A percentile compares a stretch with the other conserved stretches of the same genome.
These are phyloP conservation scores for Phytophthora pinifolia DNA, from an alignment of 352 stramenopile species.

Conservation along the genomic window DNA sequence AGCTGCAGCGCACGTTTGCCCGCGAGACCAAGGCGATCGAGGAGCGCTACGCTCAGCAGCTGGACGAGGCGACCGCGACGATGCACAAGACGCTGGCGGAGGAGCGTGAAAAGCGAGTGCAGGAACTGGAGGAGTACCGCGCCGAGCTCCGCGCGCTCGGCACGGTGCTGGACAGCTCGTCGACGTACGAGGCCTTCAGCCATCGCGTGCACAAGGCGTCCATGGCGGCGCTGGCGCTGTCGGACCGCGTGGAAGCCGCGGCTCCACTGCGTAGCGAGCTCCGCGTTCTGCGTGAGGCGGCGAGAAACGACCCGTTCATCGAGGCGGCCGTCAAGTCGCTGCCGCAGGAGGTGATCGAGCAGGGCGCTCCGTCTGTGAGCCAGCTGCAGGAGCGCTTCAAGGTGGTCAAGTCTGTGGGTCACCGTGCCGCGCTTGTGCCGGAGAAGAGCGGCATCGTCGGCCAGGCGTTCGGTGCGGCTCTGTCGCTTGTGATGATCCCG, in stretches of 20 bases:
- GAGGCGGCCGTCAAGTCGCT: conserved; percentile 66
- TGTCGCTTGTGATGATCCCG: conserved; percentile 79
- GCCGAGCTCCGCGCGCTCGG: conserved; percentile 67
- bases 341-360: conserved; percentile 53
- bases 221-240: conserved; percentile 73
- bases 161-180: conserved; percentile 68
- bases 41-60: conserved; percentile 44
- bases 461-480: conserved; percentile 65
- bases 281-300: conserved; percentile 63
- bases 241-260: conserved; percentile 78
- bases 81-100: conserved; percentile 59
- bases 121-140: conserved; percentile 67
- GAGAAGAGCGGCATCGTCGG: conserved; percentile 70
- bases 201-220: conserved; percentile 85
- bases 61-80: conserved; percentile 52
- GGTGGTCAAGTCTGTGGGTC: conserved; percentile 71
- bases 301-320: conserved; percentile 75
- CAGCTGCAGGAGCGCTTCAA: conserved; percentile 87
- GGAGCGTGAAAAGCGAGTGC: conserved; percentile 62
- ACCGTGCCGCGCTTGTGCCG: conserved; percentile 66
- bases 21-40: conserved; percentile 68
- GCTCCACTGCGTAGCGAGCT: conserved; percentile 73
- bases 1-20: conserved; percentile 57
- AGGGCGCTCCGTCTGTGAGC: conserved; percentile 68
- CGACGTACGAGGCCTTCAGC: conserved; percentile 84